phyloP scores from a whole-genome alignment of 805 yeast species.

The Teunomyces aglyptinius region DNA sequence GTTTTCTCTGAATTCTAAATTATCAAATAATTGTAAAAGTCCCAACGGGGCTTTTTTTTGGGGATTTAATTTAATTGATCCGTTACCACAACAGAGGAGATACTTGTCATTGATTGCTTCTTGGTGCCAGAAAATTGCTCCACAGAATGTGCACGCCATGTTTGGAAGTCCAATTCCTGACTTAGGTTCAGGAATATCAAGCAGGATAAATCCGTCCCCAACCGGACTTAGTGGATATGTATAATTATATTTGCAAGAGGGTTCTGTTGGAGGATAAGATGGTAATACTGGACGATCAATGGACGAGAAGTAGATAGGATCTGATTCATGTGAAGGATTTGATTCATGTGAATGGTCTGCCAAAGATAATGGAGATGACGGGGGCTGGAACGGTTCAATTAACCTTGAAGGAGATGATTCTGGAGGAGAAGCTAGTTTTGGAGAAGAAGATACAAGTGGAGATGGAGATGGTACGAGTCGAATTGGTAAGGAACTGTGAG shows the following conservation, averaged over 20 bases:
- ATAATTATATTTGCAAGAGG: background rate
- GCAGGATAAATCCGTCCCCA: background rate
- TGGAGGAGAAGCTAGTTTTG: background rate
- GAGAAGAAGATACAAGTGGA: background rate
- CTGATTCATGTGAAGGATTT: background rate
- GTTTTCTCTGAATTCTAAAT: background rate
- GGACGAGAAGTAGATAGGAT: background rate
- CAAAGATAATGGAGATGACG: background rate
- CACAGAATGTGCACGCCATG: background rate
- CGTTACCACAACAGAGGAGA: background rate
- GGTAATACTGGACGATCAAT: background rate
- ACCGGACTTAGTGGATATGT: background rate
- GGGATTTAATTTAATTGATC: background rate
- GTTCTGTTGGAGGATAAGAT: background rate
- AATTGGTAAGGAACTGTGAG: background rate
- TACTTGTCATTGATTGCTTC: background rate
- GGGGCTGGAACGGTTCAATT: no score
- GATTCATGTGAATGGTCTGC: background rate
- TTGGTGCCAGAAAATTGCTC: slow-evolving; percentile 1
- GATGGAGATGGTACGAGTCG: background rate
- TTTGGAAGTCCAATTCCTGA: background rate
- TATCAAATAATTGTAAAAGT: background rate
- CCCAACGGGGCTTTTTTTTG: background rate
- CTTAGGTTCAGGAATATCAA: background rate
- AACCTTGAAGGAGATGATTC: background rate